Evolutionary conservation across 2,329 filamentous ascomycete genomes (phyloP), one percentile per base, ranked within the genome.

Genomic region (Clarireedia sp.): DNA sequence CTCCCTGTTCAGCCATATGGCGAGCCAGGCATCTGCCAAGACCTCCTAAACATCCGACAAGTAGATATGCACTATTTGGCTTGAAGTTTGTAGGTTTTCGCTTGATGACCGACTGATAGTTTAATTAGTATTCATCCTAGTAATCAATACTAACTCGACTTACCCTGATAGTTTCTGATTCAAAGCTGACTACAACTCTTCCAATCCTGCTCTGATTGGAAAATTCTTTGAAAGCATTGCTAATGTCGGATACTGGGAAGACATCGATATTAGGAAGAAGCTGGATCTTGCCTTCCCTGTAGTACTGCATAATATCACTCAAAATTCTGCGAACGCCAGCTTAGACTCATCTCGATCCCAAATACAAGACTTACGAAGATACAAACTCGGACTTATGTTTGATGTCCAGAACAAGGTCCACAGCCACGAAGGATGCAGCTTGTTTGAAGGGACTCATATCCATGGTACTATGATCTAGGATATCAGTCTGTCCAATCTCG

Each of bases 401-500:
- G 33, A n/a, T 17, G 5, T 40, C 21, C 14, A 45, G 40, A 45
- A 41, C 51, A 9, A 57, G 40, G 12, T 57, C 55, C 19, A 57
- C 29, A 16, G 55, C 45, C 4, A 40, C 19, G 24, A 57, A 57
- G 8, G 55, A 55, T 6, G 47, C 45, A 23, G 29, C 38, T 44
- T 41, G 26, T 37, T 43, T 51, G 21, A 51, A 51, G 1, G 48
- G 48, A 43, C 12, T 21, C 48, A 51, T 51, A 1, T 51, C 37
- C 37, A 51, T 2, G 14, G 43, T 33, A 9, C 40, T 53, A 12
- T 51, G 49, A 8, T 51, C 55, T 23, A 57, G 33, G 3, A 62
- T 48, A 17, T 73, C 71, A 1, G 64, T 64, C 36, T 60, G 59
- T 3, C 57, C 59, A 29, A 52, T 51, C 43, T 75, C 72, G 0